A percentile compares a stretch with the other conserved stretches of the same genome.
These are phyloP conservation scores for Lactarius hatsudake DNA, from an alignment of 768 basidiomycete genomes.

Conservation along the genomic window DNA sequence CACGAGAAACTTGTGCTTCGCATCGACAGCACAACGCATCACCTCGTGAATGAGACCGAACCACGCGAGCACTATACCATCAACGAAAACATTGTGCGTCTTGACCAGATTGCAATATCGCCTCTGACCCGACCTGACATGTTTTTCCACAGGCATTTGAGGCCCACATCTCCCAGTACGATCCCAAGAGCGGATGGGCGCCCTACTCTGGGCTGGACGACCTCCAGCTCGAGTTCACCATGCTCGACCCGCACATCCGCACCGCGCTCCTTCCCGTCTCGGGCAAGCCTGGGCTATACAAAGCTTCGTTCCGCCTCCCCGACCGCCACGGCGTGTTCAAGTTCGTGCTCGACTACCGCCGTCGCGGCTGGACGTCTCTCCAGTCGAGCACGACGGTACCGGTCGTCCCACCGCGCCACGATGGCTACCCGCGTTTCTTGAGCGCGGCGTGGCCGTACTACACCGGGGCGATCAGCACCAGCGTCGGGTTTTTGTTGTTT, in stretches of 20 bases:
- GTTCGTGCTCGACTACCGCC: conserved; percentile 87
- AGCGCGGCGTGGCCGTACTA: conserved; percentile 97
- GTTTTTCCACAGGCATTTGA: conserved; percentile 57
- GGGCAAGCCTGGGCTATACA: conserved; percentile 64
- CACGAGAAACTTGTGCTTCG: conserved; percentile 80
- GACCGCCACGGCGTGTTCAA: conserved; percentile 99
- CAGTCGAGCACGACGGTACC: conserved; percentile 73
- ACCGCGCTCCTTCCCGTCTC: conserved; percentile 62
- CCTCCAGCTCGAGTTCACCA: conserved; percentile 93
- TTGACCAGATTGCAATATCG: background rate
- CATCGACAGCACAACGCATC: conserved; percentile 72
- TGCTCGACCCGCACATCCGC: conserved; percentile 97
- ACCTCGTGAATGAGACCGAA: conserved; percentile 58
- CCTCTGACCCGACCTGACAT: conserved; percentile 1
- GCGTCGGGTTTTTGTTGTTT: conserved; percentile 82
- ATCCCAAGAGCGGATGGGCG: conserved; percentile 58
- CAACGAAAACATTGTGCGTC: conserved; percentile 76
- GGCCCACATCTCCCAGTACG: conserved; percentile 67
- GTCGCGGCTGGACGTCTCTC: conserved; percentile 73
- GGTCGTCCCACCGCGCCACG: conserved; percentile 90
- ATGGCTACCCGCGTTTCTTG: conserved; percentile 94
- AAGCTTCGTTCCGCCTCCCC: conserved; percentile 82
- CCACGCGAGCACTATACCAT: conserved; percentile 77
- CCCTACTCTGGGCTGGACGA: conserved; percentile 73
- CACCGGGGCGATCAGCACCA: conserved; percentile 84